Base-by-base conservation (phyloP, 2,329 filamentous ascomycete genomes). In the Xylariaceae sp. region DNA sequence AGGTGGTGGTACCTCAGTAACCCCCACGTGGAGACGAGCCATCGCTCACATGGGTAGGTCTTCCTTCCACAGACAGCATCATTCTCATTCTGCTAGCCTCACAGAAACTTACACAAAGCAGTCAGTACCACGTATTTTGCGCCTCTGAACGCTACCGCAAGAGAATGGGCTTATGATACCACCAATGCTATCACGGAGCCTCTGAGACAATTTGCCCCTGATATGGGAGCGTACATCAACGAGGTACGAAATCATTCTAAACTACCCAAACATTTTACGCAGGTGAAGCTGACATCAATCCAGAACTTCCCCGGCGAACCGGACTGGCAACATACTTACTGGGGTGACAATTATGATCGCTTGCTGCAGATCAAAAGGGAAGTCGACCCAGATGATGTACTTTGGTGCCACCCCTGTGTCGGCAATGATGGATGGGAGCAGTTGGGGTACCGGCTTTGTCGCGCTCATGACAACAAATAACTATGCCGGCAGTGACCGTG, bases 1-100 rank as follows among this genome's bases (percentile, higher is more conserved):
- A 15, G 79, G 79, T 0, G 78, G 78, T 0, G 70, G 75, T 48
- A 78, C 79, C 35, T 71, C 80, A 0, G 74, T 81, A 2, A 77
- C 78, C 44, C 80, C 81, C 0, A 78, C 79, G 0, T 86, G 81
- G 80, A 73, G 82, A 13, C 76, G 65, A 10, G 73, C 78, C 0
- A 74, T 75, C 15, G 67, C 77, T 2, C 78, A 79, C 54, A 63
- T 71, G 0, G 63, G 79, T 78, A 67, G 68, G 76, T 4, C 11
- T 30, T n/a, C 45, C 3, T 5, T 30, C 23, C 4, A 30, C 1
- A 5, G 23, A 30, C 4, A 30, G 4, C 23, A 30, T 30, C 23
- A 30, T 30, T 30, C 23, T 30, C 23, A 30, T 30, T 30, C 23
- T 30, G 23, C 23, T 30, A 30, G 23, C 23, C 23, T 30, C 23